These are phyloP conservation scores for Trametes cubensis DNA, from an alignment of 768 basidiomycete species.

Conservation along the genomic window DNA sequence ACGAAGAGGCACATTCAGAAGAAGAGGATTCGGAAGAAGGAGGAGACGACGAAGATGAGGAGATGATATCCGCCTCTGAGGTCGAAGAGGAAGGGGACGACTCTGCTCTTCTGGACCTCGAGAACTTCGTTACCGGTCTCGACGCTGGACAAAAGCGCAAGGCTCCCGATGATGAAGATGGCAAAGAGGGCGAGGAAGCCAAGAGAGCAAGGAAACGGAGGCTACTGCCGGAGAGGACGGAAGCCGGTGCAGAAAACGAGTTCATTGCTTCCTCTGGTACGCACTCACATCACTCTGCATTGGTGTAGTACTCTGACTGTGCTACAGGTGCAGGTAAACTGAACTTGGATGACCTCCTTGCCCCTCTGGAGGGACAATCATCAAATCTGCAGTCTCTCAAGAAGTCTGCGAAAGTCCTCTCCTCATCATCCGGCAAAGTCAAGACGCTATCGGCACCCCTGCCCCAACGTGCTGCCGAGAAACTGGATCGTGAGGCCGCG, in stretches of 20 bases:
- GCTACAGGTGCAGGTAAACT: slow-evolving; percentile 54
- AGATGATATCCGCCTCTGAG: slow-evolving; percentile 36
- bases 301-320: background rate
- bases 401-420: slow-evolving; percentile 67
- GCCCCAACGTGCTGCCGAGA: slow-evolving; percentile 84
- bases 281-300: slow-evolving; percentile 1
- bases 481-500: slow-evolving; percentile 89
- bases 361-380: slow-evolving; percentile 66
- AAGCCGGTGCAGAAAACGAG: slow-evolving; percentile 80
- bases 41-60: slow-evolving; percentile 44
- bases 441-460: slow-evolving; percentile 79
- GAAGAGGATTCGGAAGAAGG: slow-evolving; percentile 38
- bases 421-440: slow-evolving; percentile 53
- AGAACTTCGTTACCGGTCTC: slow-evolving; percentile 70
- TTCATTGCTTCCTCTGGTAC: slow-evolving; percentile 64
- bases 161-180: slow-evolving; percentile 46
- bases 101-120: slow-evolving; percentile 68
- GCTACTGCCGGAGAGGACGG: slow-evolving; percentile 69
- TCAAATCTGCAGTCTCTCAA: slow-evolving; percentile 64
- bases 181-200: slow-evolving; percentile 31
- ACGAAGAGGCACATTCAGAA: slow-evolving; percentile 37
- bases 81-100: slow-evolving; percentile 48
- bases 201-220: slow-evolving; percentile 55
- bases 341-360: slow-evolving; percentile 73
- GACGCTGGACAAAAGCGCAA: slow-evolving; percentile 75